phyloP scores from a whole-genome alignment of 257 asterid species.

The Jacaranda copaia region DNA sequence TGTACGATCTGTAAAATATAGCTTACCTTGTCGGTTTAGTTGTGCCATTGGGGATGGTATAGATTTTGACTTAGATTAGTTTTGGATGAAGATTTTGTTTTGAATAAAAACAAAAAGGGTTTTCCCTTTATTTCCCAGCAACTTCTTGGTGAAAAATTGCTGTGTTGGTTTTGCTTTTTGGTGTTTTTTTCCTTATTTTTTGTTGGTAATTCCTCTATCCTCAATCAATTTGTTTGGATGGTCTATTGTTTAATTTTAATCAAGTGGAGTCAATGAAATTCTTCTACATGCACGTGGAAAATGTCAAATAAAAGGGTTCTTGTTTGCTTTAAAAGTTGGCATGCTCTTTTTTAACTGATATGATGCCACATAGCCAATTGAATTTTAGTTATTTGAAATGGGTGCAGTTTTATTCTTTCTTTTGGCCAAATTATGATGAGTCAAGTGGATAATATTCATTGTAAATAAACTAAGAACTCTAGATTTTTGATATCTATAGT shows the following conservation, averaged over 20 bases:
- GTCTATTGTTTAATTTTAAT: background rate
- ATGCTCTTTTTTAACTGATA: background rate
- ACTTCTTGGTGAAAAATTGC: background rate
- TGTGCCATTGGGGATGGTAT: background rate
- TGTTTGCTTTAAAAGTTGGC: conserved; percentile 14
- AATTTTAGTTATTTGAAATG: too few relatives aligned
- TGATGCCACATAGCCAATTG: background rate
- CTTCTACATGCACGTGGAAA: background rate
- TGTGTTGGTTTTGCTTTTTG: background rate
- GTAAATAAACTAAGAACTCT: too few relatives aligned
- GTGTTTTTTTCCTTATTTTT: background rate
- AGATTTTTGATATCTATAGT: too few relatives aligned
- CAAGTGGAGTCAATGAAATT: conserved; percentile 1
- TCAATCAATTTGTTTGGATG: background rate
- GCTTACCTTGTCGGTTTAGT: conserved; percentile 4
- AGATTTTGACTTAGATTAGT: background rate
- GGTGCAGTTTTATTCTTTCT: too few relatives aligned
- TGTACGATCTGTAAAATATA: background rate
- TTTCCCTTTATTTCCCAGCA: background rate
- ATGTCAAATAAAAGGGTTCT: background rate
- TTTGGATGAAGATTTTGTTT: background rate
- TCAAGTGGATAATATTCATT: too few relatives aligned
- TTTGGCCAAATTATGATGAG: too few relatives aligned
- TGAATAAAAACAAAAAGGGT: background rate
- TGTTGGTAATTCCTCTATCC: background rate